Evolutionary conservation across 352 stramenopile species (phyloP), one percentile per base, ranked within the genome.

Genomic region (Phytophthora megakarya): DNA sequence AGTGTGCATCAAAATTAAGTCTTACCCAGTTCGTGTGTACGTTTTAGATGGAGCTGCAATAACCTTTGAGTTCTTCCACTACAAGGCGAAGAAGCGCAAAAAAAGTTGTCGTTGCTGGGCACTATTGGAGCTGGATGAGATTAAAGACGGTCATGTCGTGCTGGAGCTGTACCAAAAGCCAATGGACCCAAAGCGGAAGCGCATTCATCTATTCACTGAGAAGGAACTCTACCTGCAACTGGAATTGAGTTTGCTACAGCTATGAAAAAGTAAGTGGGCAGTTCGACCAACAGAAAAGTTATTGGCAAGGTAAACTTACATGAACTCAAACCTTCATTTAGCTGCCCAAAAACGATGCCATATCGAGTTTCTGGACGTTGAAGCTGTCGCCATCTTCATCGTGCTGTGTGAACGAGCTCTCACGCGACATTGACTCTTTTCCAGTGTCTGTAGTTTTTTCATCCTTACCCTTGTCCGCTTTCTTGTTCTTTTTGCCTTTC

Each of bases 71-170:
- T 79, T 92, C 45, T 82, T 82, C 48, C 82, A 92, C 69, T 92
- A 88, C 70, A 92, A 92, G 39, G 56, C 76, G 15, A 88, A 87
- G 67, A 92, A 89, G 56, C 78, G 80, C 45, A 92, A 90, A 48
- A 87, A 92, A 42, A 89, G 80, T 50, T 89, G 81, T 15, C 80
- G 82, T 22, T 92, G 82, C 73, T 92, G 82, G 82, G 66, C 82
- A 5, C 44, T 92, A 28, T 61, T 92, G 8, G 82, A 92, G 66
- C 67, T 90, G 80, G 82, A 92, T 59, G 82, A 92, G 51, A 53
- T 92, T 32, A 70, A 70, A 25, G 42, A 60, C 13, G 56, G 53
- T 1, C 18, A 65, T 9, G 75, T 78, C 2, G 75, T 77, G 18
- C 70, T 92, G 16, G 82, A 92, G 51, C 62, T 92, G 7, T 92